Percentiles rank a stretch among this genome's conserved stretches.
These are phyloP conservation scores for Inonotus hispidus DNA, from an alignment of 1,284 basidiomycete genomes.

Conservation along the genomic window DNA sequence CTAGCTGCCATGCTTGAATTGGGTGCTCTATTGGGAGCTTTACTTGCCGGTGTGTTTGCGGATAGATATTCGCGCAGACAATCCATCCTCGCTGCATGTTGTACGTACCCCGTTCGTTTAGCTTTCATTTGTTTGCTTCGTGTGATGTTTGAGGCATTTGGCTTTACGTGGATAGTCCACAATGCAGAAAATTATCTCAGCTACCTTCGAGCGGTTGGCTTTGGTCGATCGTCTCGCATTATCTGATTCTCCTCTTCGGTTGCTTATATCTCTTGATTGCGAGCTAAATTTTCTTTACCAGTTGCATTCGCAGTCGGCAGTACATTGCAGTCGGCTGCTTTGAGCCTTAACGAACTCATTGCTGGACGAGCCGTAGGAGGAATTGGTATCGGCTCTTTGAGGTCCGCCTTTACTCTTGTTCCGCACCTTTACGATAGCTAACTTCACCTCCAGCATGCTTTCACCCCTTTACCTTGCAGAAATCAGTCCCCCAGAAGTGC, in stretches of 20 bases:
- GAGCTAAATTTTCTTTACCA: slow-evolving; percentile 25
- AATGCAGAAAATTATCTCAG: slow-evolving; percentile 58
- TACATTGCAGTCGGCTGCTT: slow-evolving; percentile 58
- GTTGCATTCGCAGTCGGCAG: slow-evolving; percentile 71
- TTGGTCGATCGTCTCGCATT: slow-evolving; percentile 30
- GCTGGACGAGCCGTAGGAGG: slow-evolving; percentile 70
- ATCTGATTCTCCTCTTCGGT: slow-evolving; percentile 1
- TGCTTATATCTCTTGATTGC: background rate
- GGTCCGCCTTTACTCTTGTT: slow-evolving; percentile 33
- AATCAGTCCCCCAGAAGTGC: slow-evolving; percentile 73
- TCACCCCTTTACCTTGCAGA: slow-evolving; percentile 80
- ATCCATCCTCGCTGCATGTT: slow-evolving; percentile 62
- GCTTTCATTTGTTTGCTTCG: background rate
- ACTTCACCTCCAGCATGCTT: slow-evolving; percentile 49
- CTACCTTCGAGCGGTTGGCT: slow-evolving; percentile 48
- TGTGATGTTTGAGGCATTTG: slow-evolving; percentile 53
- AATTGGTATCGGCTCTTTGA: slow-evolving; percentile 73
- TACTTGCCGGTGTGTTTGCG: slow-evolving; percentile 59
- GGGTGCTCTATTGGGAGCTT: slow-evolving; percentile 66
- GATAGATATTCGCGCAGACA: slow-evolving; percentile 62
- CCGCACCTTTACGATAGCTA: background rate
- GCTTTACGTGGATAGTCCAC: slow-evolving; percentile 66
- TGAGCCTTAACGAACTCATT: slow-evolving; percentile 50
- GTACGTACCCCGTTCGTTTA: slow-evolving; percentile 30
- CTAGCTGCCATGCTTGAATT: slow-evolving; percentile 73